Conservation (phyloP, 192 early-diverging fungal genomes). For the Geosiphon pyriformis region DNA sequence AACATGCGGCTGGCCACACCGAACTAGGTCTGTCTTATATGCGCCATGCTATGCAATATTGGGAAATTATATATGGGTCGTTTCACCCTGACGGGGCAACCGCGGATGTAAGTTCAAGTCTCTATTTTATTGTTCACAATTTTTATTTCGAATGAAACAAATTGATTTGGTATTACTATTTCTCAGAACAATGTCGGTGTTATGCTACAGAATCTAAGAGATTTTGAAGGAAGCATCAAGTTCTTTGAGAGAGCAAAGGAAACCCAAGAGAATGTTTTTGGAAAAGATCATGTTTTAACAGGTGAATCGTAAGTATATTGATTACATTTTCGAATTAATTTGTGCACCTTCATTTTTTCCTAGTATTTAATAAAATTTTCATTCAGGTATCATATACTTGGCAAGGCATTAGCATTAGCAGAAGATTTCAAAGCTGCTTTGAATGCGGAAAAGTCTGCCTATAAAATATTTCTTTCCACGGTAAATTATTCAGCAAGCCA, state of each 20-base stretch:
- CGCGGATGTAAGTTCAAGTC: slow-evolving; percentile 54
- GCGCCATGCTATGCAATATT: slow-evolving; percentile 75
- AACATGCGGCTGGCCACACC: slow-evolving; percentile 72
- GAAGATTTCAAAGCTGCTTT: slow-evolving; percentile 76
- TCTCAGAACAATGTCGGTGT: slow-evolving; percentile 60
- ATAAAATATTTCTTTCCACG: slow-evolving; percentile 51
- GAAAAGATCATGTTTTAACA: slow-evolving; percentile 64
- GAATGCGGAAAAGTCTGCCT: slow-evolving; percentile 61
- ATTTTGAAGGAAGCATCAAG: slow-evolving; percentile 50
- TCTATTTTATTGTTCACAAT: background rate
- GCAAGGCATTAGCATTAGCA: slow-evolving; percentile 63
- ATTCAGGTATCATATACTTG: slow-evolving; percentile 63
- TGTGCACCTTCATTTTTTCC: too few species aligned
- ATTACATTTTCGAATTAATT: slow-evolving; percentile 1
- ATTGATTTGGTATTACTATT: background rate
- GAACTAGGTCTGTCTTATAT: slow-evolving; percentile 70
- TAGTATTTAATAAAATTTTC: slow-evolving; percentile 7
- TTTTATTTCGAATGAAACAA: slow-evolving; percentile 30
- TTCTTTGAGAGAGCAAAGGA: slow-evolving; percentile 71
- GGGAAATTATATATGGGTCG: slow-evolving; percentile 70
- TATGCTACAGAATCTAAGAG: slow-evolving; percentile 67
- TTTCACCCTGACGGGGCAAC: slow-evolving; percentile 83
- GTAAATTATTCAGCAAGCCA: slow-evolving; percentile 25
- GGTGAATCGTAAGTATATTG: slow-evolving; percentile 39
- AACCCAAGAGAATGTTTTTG: slow-evolving; percentile 61